Percentiles rank a stretch among this genome's conserved stretches.
Conservation (phyloP, 345 rosid genomes). For the Eucalyptus pauciflora region DNA sequence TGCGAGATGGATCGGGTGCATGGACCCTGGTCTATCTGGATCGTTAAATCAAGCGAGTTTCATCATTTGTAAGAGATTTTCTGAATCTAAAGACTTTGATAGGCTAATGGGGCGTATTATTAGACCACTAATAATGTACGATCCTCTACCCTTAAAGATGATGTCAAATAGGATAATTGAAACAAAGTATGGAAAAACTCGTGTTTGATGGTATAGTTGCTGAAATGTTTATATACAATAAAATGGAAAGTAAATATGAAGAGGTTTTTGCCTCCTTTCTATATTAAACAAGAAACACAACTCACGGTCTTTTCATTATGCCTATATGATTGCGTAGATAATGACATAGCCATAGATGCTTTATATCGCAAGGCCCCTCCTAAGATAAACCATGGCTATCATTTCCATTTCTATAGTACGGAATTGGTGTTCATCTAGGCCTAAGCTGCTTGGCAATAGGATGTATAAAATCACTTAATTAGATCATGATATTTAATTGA, state of each 20-base stretch:
- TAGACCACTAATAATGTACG: background rate
- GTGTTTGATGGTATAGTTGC: background rate
- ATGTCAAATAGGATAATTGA: background rate
- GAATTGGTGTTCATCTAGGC: background rate
- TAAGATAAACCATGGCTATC: background rate
- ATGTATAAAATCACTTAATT: background rate
- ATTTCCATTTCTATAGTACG: background rate
- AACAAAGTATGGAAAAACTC: background rate
- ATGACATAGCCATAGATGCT: background rate
- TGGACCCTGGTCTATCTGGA: background rate
- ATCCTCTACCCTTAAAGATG: background rate
- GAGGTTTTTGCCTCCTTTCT: background rate
- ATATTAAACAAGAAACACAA: background rate
- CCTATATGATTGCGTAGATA: fast-evolving
- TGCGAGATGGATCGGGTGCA: background rate
- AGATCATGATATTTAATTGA: background rate
- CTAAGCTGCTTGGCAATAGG: background rate
- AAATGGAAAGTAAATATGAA: background rate
- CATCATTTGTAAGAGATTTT: background rate
- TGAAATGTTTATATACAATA: background rate
- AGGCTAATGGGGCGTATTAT: background rate
- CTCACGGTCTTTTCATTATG: background rate
- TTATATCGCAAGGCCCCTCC: background rate
- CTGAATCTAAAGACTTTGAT: background rate
- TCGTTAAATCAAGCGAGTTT: background rate